Base-by-base conservation (phyloP, 2,329 filamentous ascomycete genomes). In the Talaromyces sp. region DNA sequence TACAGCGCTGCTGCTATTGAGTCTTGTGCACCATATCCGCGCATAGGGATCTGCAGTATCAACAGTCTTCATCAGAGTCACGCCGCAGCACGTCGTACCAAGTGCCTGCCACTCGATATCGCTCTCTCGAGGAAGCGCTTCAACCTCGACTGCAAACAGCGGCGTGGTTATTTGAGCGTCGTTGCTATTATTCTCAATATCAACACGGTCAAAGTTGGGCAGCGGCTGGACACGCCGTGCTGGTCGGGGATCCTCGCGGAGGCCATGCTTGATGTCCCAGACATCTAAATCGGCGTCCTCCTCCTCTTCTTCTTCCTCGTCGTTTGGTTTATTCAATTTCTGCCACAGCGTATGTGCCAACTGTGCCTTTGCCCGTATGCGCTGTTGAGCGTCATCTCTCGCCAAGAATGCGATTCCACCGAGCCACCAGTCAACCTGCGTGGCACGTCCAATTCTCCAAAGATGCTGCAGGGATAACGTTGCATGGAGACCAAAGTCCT, bases 391-490 rank as follows among this genome's bases (percentile, higher is more conserved):
- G 35, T 38, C 24, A n/a, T 65, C 65, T 3, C 71, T 71, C 3
- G 86, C 81, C 60, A 96, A 82, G 70, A 91, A 96, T 0, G 87
- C 91, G 54, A 96, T 85, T 1, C 84, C 89, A 62, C 86, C 88
- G 4, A 84, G 83, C 89, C 90, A 96, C 80, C 86, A 88, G 59
- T 85, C 80, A 3, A 96, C 86, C 58, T 85, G 79, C 80, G 89
- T 88, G 46, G 88, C 87, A 50, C 81, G 73, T 0, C 87, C 93
- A 57, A 99, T 88, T 43, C 93, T 86, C 86, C 89, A 93, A 26
- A 98, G 83, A 73, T 98, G 93, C 73, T 99, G 95, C 13, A 98
- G 80, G 1, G 92, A 85, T 4, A 99, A 81, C 0, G 84, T 78
- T 6, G 88, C 80, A 70, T 93, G 87, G 31, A 85, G 73, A 32